Evolutionary conservation across 2,329 filamentous ascomycete genomes (phyloP), one percentile per base, ranked within the genome.

Genomic region (Chrysoporthe puriensis): DNA sequence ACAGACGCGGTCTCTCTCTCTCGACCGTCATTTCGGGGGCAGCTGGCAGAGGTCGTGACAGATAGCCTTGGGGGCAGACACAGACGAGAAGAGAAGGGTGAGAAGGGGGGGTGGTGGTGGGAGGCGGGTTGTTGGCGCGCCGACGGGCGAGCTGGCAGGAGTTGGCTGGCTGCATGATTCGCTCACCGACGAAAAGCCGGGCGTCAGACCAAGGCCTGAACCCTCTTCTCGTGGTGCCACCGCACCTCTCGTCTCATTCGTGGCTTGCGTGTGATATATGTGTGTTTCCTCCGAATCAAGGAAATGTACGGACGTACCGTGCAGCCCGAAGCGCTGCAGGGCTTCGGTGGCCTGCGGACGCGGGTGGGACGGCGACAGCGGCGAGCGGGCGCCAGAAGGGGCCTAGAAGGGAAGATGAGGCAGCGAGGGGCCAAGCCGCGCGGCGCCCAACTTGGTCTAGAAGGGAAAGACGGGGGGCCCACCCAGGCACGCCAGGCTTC

Each of bases 211-310:
- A 57, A 9, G 54, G 8, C 34, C 32, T 16, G 54, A 36, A 57
- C 54, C 26, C 26, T 26, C 26, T 16, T 57, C n/a, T 18, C 54
- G 54, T 40, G 54, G 16, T 57, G 54, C 9, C 8, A 36, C 54
- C 9, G 34, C 54, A 57, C 34, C 54, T 57, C 54, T 57, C 54
- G n/a, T 21, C n/a, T 57, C 54, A 40, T 21, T 40, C 18, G 34
- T 48, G 46, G 48, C 9, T 13, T 26, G 48, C 32, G 11, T 8
- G 50, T 34, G 16, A 4, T 34, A 21, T 32, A 14, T 54, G 50
- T 54, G 21, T 14, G 21, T 16, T 26, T 50, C 21, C 7, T 50
- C 46, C 46, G 46, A 6, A 14, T 26, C 52, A 14, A 13, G 21
- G 18, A 32, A 6, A 26, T 26, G 26, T 26, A 26, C 26, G 26